Percentiles rank a stretch among this genome's conserved stretches.
phyloP scores from a whole-genome alignment of 2,329 filamentous ascomycete genomes.

The Achaetomium macrosporum region DNA sequence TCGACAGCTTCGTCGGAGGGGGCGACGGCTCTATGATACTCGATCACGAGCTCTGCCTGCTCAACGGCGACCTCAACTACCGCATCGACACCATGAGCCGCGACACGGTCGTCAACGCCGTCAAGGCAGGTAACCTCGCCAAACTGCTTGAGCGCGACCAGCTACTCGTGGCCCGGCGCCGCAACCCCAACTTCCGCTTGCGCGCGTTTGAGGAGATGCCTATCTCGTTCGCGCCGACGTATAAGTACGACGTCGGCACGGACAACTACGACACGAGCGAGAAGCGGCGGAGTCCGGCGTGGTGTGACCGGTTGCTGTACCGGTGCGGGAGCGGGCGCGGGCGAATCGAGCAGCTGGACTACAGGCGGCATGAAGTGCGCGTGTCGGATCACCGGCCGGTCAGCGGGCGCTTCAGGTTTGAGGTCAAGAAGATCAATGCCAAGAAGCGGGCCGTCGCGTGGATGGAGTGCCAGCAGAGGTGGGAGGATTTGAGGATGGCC shows the following conservation, averaged over 20 bases:
- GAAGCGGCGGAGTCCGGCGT: slow-evolving; percentile 88
- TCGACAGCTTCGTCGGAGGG: slow-evolving; percentile 81
- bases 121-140: slow-evolving; percentile 71
- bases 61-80: slow-evolving; percentile 97
- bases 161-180: slow-evolving; percentile 77
- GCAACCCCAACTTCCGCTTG: slow-evolving; percentile 83
- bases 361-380: slow-evolving; percentile 79
- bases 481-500: slow-evolving; percentile 64
- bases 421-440: slow-evolving; percentile 74
- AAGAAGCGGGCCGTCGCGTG: slow-evolving; percentile 59
- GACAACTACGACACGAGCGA: slow-evolving; percentile 92
- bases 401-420: slow-evolving; percentile 74
- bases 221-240: slow-evolving; percentile 90
- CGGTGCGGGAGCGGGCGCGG: slow-evolving; percentile 56
- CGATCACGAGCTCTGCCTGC: slow-evolving; percentile 93
- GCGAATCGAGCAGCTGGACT: slow-evolving; percentile 80
- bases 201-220: slow-evolving; percentile 85
- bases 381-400: slow-evolving; percentile 93
- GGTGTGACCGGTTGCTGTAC: slow-evolving; percentile 93
- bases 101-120: slow-evolving; percentile 81
- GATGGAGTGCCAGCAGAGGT: slow-evolving; percentile 68
- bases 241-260: slow-evolving; percentile 96
- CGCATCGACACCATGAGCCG: slow-evolving; percentile 96
- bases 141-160: slow-evolving; percentile 93
- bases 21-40: slow-evolving; percentile 92